A percentile compares a stretch with the other conserved stretches of the same genome.
phyloP scores from a whole-genome alignment of 1,139 yeast species.

The Debaryomyces nepalensis region DNA sequence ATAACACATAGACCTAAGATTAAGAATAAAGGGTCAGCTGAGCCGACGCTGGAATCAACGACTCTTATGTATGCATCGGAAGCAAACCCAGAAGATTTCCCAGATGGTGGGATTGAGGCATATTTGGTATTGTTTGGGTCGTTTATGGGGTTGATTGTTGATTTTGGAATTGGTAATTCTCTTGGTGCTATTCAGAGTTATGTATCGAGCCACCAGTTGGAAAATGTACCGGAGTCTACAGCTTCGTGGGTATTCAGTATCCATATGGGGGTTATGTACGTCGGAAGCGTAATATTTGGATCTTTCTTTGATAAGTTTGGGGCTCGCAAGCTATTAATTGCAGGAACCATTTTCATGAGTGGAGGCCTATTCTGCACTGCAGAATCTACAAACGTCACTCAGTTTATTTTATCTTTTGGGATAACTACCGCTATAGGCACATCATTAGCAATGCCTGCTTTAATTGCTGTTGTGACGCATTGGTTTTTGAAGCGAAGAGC shows the following conservation, averaged over 20 bases:
- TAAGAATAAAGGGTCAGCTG: slow-evolving; percentile 1
- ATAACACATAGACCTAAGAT: slow-evolving; percentile 1
- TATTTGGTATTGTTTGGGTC: slow-evolving; percentile 67
- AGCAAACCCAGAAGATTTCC: slow-evolving; percentile 42
- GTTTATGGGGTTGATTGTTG: slow-evolving; percentile 59
- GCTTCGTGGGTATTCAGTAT: slow-evolving; percentile 70
- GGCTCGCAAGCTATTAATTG: slow-evolving; percentile 47
- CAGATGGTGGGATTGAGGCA: slow-evolving; percentile 66
- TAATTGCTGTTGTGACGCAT: slow-evolving; percentile 63
- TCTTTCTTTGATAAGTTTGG: slow-evolving; percentile 65
- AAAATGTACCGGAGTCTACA: slow-evolving; percentile 42
- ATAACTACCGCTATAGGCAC: slow-evolving; percentile 60
- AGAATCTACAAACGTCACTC: slow-evolving; percentile 55
- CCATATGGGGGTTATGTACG: slow-evolving; percentile 57
- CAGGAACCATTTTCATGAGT: slow-evolving; percentile 50
- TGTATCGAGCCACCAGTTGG: slow-evolving; percentile 54
- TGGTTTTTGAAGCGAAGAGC: slow-evolving; percentile 62
- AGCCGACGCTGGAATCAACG: slow-evolving; percentile 12
- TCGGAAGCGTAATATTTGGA: slow-evolving; percentile 64
- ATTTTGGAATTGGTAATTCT: slow-evolving; percentile 65
- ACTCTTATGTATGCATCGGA: slow-evolving; percentile 31
- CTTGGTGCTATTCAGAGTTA: slow-evolving; percentile 67
- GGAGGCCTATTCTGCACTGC: slow-evolving; percentile 59
- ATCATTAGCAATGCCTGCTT: slow-evolving; percentile 61
- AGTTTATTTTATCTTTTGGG: slow-evolving; percentile 63